These are phyloP conservation scores for Lepiota brunneoincarnata DNA, from an alignment of 768 basidiomycete species.

Conservation along the genomic window DNA sequence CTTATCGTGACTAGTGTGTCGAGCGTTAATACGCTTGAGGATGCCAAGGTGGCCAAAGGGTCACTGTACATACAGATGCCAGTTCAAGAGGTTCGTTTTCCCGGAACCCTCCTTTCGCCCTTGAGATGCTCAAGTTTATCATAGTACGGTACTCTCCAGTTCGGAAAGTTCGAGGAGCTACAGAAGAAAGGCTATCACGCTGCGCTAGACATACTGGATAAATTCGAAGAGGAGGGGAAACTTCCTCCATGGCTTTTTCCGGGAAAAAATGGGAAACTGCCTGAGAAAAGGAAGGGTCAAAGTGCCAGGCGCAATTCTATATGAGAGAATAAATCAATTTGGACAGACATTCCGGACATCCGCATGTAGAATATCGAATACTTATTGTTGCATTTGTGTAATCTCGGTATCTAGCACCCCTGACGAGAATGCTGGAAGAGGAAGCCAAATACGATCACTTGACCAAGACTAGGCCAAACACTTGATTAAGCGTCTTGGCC, in stretches of 20 bases:
- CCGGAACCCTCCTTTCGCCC: background rate
- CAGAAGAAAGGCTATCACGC: constrained; percentile 77
- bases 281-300: constrained; percentile 65
- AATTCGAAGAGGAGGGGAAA: constrained; percentile 80
- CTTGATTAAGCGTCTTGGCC: background rate
- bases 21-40: constrained; percentile 91
- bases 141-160: constrained; percentile 90
- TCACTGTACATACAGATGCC: constrained; percentile 95
- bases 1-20: constrained; percentile 64
- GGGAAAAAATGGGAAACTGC: constrained; percentile 42
- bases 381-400: background rate
- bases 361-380: background rate
- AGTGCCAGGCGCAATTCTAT: constrained; percentile 79
- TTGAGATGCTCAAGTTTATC: background rate
- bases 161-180: constrained; percentile 86
- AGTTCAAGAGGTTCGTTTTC: constrained; percentile 72
- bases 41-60: constrained; percentile 86
- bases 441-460: constrained; percentile 4
- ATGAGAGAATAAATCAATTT: constrained; percentile 18
- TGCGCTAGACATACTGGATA: constrained; percentile 65
- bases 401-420: background rate
- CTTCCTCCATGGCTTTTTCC: constrained; percentile 76
- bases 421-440: no score
- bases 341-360: background rate
- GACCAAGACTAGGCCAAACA: background rate